phyloP scores from a whole-genome alignment of 2,329 filamentous ascomycete genomes.

The Pestalotiopsis sp. region DNA sequence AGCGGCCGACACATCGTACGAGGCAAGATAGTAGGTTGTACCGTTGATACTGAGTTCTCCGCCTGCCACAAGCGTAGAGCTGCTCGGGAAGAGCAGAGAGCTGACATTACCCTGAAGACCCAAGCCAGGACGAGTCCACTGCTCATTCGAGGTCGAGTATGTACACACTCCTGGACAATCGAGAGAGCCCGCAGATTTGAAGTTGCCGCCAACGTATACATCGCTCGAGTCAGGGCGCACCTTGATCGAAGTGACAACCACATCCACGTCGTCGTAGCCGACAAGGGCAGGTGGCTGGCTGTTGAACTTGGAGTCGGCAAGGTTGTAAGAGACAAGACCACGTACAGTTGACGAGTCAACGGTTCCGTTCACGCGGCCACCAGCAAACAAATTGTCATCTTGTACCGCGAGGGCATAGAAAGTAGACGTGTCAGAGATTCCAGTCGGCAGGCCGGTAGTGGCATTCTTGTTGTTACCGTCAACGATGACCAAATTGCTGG shows the following conservation, averaged over 20 bases:
- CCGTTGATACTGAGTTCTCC: constrained; percentile 74
- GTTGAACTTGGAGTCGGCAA: constrained; percentile 64
- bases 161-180: constrained; percentile 82
- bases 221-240: constrained; percentile 71
- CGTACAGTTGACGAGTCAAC: constrained; percentile 65
- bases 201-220: constrained; percentile 85
- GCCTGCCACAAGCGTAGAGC: constrained; percentile 73
- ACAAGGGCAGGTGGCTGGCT: constrained; percentile 76
- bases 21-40: constrained; percentile 68
- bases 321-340: constrained; percentile 81
- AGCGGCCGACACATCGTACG: constrained; percentile 70
- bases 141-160: constrained; percentile 69
- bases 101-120: constrained; percentile 72
- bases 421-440: constrained; percentile 71
- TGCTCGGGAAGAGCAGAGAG: constrained; percentile 75
- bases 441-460: constrained; percentile 70
- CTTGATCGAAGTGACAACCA: constrained; percentile 71
- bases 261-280: constrained; percentile 62
- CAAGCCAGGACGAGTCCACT: constrained; percentile 81
- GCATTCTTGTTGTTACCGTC: constrained; percentile 71
- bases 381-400: constrained; percentile 74
- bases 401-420: constrained; percentile 73
- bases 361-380: constrained; percentile 76
- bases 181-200: constrained; percentile 80
- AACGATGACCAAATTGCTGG: constrained; percentile 83